Base-by-base conservation (phyloP, 2,329 filamentous ascomycete genomes). In the Trichophyton equinum region DNA sequence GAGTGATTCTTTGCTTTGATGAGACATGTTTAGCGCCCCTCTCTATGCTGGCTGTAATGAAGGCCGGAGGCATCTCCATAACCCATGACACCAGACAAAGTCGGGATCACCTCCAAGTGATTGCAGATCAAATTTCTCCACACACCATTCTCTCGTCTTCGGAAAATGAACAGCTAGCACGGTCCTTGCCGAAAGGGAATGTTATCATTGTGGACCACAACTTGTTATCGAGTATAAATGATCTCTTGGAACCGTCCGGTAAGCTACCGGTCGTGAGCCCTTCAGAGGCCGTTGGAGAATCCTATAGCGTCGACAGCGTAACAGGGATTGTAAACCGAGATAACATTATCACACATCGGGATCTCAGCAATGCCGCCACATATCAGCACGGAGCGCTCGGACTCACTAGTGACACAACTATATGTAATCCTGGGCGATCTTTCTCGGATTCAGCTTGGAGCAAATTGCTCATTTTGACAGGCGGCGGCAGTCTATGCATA, bases 391-490 rank as follows among this genome's bases (percentile, higher is more conserved):
- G 75, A 0, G 78, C 80, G 0, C 73, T 85, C 7, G 76, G 77
- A 1, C 81, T 73, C 55, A 57, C 56, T 9, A 60, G 75, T 0
- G 70, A 77, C 0, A 85, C 83, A 2, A 77, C 85, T 2, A 82
- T 86, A 9, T 79, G 85, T 13, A 80, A 83, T 62, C 77, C 82
- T 61, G 42, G 44, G 40, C 59, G 60, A 59, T 62, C 60, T 44
- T 42, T 60, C 22, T 62, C 61, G 33, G 46, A 61, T 40, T 55
- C 57, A 20, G 92, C 88, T 0, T 85, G 95, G 3, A 94, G 95
- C 71, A 90, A 95, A 70, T 90, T 91, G 4, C 94, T 95, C 13
- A 81, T 83, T 0, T 72, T 85, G 4, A 73, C 77, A 1, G 73
- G 79, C 33, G 83, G 84, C 4, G 83, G 81, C 0, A 84, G 81